Percentiles rank a stretch among this genome's conserved stretches.
phyloP scores from a whole-genome alignment of 768 basidiomycete genomes.

The Pulveroboletus ravenelii region DNA sequence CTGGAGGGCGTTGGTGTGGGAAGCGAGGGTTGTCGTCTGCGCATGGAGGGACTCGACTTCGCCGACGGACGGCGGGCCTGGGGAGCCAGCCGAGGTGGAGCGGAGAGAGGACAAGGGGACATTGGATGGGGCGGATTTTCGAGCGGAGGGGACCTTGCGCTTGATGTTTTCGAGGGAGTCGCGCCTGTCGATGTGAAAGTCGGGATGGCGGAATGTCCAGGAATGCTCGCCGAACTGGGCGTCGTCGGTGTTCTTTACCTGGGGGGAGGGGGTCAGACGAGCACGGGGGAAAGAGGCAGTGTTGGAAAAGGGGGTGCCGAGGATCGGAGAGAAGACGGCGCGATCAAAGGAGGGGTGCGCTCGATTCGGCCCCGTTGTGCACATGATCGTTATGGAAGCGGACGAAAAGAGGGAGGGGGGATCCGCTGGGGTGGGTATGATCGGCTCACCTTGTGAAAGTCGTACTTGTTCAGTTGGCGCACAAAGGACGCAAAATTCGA shows the following conservation, averaged over 20 bases:
- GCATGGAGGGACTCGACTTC: conserved; percentile 27
- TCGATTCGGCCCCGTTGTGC: conserved; percentile 15
- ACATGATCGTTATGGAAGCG: conserved; percentile 12
- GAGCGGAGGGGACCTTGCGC: conserved; percentile 46
- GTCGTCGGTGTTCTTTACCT: conserved; percentile 83
- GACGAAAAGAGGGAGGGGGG: neutral
- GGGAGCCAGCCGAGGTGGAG: conserved; percentile 24
- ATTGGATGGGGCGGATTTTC: conserved; percentile 27
- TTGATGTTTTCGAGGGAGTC: conserved; percentile 63
- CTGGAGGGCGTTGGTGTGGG: conserved; percentile 29
- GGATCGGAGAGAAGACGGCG: conserved; percentile 8
- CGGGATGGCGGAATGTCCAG: conserved; percentile 52
- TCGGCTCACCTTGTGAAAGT: conserved; percentile 70
- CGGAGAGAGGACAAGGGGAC: conserved; percentile 26
- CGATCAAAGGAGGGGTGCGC: conserved; percentile 9
- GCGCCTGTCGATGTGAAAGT: conserved; percentile 47
- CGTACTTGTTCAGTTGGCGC: conserved; percentile 92
- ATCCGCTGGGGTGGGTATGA: too few species aligned
- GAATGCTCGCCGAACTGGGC: conserved; percentile 60
- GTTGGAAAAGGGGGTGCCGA: conserved; percentile 7
- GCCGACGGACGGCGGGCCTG: conserved; percentile 20
- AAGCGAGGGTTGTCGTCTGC: conserved; percentile 26
- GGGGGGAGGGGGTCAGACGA: too few species aligned
- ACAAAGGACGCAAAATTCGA: conserved; percentile 93
- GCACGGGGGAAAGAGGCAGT: neutral